Base-by-base conservation (phyloP, 306 rosid species). In the Pyrus betulifolia region DNA sequence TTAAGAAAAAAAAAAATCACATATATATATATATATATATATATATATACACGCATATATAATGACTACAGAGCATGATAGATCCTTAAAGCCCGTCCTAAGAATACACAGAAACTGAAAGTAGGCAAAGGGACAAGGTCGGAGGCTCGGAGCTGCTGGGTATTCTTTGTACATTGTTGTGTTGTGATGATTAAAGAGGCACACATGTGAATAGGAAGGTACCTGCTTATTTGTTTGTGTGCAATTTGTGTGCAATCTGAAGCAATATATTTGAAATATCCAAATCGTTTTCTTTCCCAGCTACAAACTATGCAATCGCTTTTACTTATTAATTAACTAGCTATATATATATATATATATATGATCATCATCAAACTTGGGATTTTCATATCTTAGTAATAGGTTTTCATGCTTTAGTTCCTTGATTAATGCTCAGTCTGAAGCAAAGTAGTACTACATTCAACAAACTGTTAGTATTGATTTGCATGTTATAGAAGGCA, bases 121-220 rank as follows among this genome's bases (percentile, higher is more conserved):
- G 25, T 59, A 71, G 75, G 63, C 23, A 76, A 67, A 78, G 79
- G 80, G 87, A 80, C 81, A 78, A 74, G 54, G 49, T 9, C 10
- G 35, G 79, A 72, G 78, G 58, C 64, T 76, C 79, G 74, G 46
- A 75, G 80, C 73, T 62, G 78, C 68, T 63, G 44, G 22, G 11
- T 30, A 40, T 42, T 66, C 72, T 80, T 63, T 62, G 81, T 67
- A 71, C 54, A 80, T 86, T 87, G 89, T 82, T 82, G 79, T 74
- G 85, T 82, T 79, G 86, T 74, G 81, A 87, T 87, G 85, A 88
- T 85, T 86, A 79, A 76, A 62, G 81, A 77, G 65, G 81, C 81
- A 82, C 80, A 81, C 96, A 87, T 85, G 93, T 91, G 96, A 88
- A 84, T 79, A 70, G 82, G 77, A 85, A 22, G 77, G 86, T 87